These are phyloP conservation scores for Daldinia eschscholtzii DNA, from an alignment of 2,329 filamentous ascomycete genomes.

Conservation along the genomic window DNA sequence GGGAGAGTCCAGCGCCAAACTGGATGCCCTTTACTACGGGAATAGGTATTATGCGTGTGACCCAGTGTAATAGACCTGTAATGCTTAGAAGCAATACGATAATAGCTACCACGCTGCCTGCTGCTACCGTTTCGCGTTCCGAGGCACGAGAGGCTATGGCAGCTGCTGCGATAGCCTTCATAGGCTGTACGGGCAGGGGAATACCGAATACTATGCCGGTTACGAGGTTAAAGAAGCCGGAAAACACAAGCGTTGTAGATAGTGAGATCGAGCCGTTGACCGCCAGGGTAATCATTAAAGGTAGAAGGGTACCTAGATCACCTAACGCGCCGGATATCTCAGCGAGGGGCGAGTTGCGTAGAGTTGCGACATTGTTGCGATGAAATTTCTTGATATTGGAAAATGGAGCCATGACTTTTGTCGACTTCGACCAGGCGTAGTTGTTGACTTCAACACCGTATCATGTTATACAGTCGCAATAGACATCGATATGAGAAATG, in stretches of 20 bases:
- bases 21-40: slow-evolving; percentile 96
- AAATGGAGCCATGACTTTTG: slow-evolving; percentile 45
- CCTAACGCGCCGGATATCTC: slow-evolving; percentile 90
- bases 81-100: slow-evolving; percentile 81
- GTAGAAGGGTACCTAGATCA: slow-evolving; percentile 79
- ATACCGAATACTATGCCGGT: slow-evolving; percentile 89
- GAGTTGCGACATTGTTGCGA: slow-evolving; percentile 63
- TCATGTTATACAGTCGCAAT: not conserved
- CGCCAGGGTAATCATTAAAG: slow-evolving; percentile 84
- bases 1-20: slow-evolving; percentile 86
- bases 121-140: slow-evolving; percentile 79
- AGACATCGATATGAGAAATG: slow-evolving; percentile 3
- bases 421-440: not conserved
- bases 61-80: slow-evolving; percentile 82
- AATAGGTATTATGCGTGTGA: slow-evolving; percentile 80
- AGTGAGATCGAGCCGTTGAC: slow-evolving; percentile 83
- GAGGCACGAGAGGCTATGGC: slow-evolving; percentile 79
- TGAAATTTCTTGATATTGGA: slow-evolving; percentile 54
- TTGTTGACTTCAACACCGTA: slow-evolving; percentile 5
- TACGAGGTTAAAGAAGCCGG: slow-evolving; percentile 85
- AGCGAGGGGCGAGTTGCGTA: slow-evolving; percentile 63
- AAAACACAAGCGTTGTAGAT: slow-evolving; percentile 87
- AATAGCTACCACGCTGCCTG: slow-evolving; percentile 81
- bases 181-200: slow-evolving; percentile 91
- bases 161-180: slow-evolving; percentile 89